Percentiles rank a stretch among this genome's conserved stretches.
These are phyloP conservation scores for Camellia oleifera DNA, from an alignment of 179 eudicot species.

Conservation along the genomic window DNA sequence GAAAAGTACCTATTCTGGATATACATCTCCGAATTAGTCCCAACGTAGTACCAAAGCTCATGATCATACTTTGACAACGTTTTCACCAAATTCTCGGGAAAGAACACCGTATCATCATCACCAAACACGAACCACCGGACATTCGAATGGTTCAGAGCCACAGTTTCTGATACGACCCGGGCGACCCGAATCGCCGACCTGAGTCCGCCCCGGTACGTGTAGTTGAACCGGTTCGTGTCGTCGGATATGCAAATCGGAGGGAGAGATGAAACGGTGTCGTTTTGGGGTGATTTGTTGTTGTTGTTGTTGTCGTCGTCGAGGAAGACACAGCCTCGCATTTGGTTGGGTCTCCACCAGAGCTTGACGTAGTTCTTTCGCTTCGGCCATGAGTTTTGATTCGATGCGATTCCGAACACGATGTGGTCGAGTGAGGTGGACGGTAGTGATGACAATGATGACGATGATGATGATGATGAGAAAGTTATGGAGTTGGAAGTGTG, in stretches of 20 bases:
- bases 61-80: constrained; percentile 70
- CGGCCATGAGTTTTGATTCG: constrained; percentile 35
- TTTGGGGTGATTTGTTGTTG: neutral
- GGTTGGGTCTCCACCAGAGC: constrained; percentile 52
- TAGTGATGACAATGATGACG: neutral
- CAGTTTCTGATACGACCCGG: constrained; percentile 56
- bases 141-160: constrained; percentile 40
- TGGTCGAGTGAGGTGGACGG: constrained; percentile 30
- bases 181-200: constrained; percentile 59
- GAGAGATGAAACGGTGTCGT: constrained; percentile 16
- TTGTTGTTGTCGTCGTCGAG: constrained; percentile 26
- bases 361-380: constrained; percentile 38
- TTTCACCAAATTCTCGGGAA: constrained; percentile 56
- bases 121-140: constrained; percentile 83
- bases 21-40: constrained; percentile 57
- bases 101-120: constrained; percentile 75
- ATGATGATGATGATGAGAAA: neutral
- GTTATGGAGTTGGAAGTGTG: constrained; percentile 2
- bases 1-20: constrained; percentile 48
- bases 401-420: constrained; percentile 53
- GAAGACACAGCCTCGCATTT: constrained; percentile 51
- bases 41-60: constrained; percentile 60
- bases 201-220: constrained; percentile 54
- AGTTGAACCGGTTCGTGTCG: constrained; percentile 47
- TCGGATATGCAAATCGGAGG: constrained; percentile 55